Evolutionary conservation across 768 basidiomycete genomes (phyloP), one percentile per base, ranked within the genome.

Genomic region (Termitomyces sp.): DNA sequence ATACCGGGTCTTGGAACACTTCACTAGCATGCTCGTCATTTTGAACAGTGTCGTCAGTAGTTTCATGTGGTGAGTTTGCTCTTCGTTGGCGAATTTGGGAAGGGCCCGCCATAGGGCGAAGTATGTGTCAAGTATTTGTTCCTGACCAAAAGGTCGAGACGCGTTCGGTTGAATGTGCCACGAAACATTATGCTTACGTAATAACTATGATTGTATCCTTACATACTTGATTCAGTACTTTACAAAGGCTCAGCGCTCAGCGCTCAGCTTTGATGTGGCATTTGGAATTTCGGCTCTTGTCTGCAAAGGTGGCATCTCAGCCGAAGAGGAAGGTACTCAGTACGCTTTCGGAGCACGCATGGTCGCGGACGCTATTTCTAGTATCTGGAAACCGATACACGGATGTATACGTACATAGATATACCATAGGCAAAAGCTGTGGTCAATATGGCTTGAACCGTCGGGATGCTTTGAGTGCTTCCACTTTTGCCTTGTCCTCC

Each of bases 361-460:
- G 23, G 40, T n/a, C 40, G 33, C 19, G 26, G 19, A 21, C 31
- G 38, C 12, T 11, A 5, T 33, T 35, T 21, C 19, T 30, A 1
- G 19, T 14, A 7, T 14, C 14, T 19, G 11, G 8, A 33, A 21
- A 17, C n/a, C 26, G 9, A 38, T 26, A 15, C 12, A 19, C 19
- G 6, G 23, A 50, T 9, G 23, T 47, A 47, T 6, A 31, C 21
- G 37, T n/a, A 37, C 35, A 50, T 37, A 37, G 15, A 12, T 28
- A 23, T 26, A 40, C 17, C 8, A 49, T 35, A 49, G 11, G 23
- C n/a, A 46, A 30, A 23, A n/a, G 1, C 9, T 35, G 26, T 6
- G n/a, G 5, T 52, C 76, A 96, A 70, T 97, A 97, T 14, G 94
- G 94, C 66, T 84, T 94, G 81, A 94, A 96, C 52, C 84, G 80